phyloP scores from a whole-genome alignment of 805 yeast genomes.

The Candida wancherniae region DNA sequence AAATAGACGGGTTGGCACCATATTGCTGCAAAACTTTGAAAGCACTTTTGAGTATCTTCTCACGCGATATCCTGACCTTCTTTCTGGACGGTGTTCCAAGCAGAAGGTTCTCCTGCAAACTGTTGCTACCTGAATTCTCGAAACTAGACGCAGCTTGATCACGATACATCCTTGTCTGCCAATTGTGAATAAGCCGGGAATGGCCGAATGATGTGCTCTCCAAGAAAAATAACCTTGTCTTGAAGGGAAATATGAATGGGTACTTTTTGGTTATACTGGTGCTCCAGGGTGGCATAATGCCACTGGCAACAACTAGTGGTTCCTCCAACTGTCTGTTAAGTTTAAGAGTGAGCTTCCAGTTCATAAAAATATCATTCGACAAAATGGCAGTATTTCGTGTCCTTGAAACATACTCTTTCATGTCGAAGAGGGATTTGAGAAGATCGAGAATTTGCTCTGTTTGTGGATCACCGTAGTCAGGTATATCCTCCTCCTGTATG shows the following conservation, averaged over 20 bases:
- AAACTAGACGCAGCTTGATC: constrained; percentile 24
- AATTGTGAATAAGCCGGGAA: constrained; percentile 71
- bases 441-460: constrained; percentile 43
- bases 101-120: constrained; percentile 33
- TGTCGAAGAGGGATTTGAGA: constrained; percentile 42
- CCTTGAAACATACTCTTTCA: constrained; percentile 23
- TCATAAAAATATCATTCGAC: constrained; percentile 44
- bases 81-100: constrained; percentile 75
- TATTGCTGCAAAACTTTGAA: constrained; percentile 69
- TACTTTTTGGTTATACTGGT: constrained; percentile 64
- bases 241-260: constrained; percentile 83
- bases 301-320: constrained; percentile 81
- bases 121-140: constrained; percentile 4
- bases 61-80: constrained; percentile 73
- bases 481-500: constrained; percentile 15
- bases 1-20: constrained; percentile 72
- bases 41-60: constrained; percentile 68
- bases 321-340: constrained; percentile 85
- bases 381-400: constrained; percentile 15
- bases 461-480: constrained; percentile 22
- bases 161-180: constrained; percentile 45
- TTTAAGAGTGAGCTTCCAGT: constrained; percentile 81
- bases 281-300: constrained; percentile 82
- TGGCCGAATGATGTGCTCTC: constrained; percentile 90
- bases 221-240: constrained; percentile 68